These are phyloP conservation scores for Quercus phellos DNA, from an alignment of 331 rosid species.

Conservation along the genomic window DNA sequence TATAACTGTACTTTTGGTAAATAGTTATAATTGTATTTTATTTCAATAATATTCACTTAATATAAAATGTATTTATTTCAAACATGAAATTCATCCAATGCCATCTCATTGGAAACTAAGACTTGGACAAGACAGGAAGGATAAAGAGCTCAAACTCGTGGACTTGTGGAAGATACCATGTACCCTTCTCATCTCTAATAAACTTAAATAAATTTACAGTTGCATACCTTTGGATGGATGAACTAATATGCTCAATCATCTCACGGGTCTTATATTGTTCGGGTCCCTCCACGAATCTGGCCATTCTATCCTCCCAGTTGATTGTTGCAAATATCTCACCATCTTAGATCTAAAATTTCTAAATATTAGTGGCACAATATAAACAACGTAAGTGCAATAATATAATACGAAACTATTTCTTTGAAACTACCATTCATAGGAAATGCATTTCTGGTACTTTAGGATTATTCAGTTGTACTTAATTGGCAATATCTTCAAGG, in stretches of 20 bases:
- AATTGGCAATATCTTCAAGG: constrained; percentile 75
- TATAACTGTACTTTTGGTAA: neutral
- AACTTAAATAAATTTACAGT: neutral
- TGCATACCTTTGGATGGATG: constrained; percentile 65
- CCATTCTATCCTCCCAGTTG: constrained; percentile 70
- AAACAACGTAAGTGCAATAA: constrained; percentile 5
- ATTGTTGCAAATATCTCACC: constrained; percentile 66
- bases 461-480: constrained; percentile 57
- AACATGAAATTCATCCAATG: neutral
- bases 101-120: neutral
- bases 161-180: neutral
- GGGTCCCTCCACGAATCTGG: constrained; percentile 79
- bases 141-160: neutral
- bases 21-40: no score
- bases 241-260: constrained; percentile 70
- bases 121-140: neutral
- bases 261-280: constrained; percentile 67
- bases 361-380: constrained; percentile 2
- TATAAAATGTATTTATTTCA: neutral
- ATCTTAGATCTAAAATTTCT: constrained; percentile 57
- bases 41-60: neutral
- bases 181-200: neutral
- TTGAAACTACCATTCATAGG: constrained; percentile 66
- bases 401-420: neutral
- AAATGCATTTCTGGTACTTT: constrained; percentile 86